A percentile compares a stretch with the other conserved stretches of the same genome.
Evolutionary conservation across 1,284 basidiomycete species (phyloP).

Genomic region (Chondrostereum purpureum): DNA sequence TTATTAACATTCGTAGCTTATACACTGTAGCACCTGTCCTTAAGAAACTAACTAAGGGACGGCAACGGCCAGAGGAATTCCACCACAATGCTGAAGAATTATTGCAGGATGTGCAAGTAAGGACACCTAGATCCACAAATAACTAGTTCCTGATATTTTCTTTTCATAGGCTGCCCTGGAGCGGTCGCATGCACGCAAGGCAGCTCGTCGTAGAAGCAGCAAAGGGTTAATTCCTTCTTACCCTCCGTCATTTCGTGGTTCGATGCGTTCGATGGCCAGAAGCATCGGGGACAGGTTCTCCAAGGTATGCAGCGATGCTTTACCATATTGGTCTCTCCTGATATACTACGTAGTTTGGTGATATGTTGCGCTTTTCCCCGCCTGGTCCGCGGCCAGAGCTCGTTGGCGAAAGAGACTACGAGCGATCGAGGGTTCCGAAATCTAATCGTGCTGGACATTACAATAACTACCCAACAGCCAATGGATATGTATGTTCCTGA

Average conservation of each 20-base stretch:
- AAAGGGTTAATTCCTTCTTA: not conserved
- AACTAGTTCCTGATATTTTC: too few relatives aligned
- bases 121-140: too few relatives aligned
- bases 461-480: too few relatives aligned
- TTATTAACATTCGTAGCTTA: slow-evolving; percentile 7
- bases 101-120: slow-evolving; percentile 14
- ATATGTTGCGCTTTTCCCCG: not conserved
- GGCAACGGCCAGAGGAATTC: slow-evolving; percentile 14
- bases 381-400: not conserved
- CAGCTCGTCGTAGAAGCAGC: not conserved
- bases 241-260: too few relatives aligned
- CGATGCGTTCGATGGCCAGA: slow-evolving; percentile 1
- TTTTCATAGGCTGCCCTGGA: not conserved
- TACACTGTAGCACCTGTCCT: slow-evolving; percentile 14
- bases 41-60: slow-evolving; percentile 16
- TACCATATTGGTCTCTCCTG: not conserved
- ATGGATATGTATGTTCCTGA: too few relatives aligned
- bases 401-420: not conserved
- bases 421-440: too few relatives aligned
- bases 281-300: not conserved
- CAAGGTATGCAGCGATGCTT: not conserved
- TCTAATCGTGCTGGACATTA: too few relatives aligned
- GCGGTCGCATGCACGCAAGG: not conserved
- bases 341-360: not conserved
- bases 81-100: slow-evolving; percentile 11